phyloP scores from a whole-genome alignment of 768 basidiomycete genomes.

The Myochromella boudieri region DNA sequence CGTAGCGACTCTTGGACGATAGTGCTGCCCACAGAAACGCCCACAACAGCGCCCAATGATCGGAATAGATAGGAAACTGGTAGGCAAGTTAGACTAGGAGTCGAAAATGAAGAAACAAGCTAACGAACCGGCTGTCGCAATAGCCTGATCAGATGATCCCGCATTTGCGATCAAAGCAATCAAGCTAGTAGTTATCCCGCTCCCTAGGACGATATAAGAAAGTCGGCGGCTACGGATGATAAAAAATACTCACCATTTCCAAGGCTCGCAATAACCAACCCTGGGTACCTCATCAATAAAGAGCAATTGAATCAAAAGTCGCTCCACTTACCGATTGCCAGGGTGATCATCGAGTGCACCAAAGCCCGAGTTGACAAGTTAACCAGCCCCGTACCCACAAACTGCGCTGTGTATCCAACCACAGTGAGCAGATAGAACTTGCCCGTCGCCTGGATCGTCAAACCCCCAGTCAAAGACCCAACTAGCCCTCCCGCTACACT shows the following conservation, averaged over 20 bases:
- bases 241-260: conserved; percentile 36
- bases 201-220: conserved; percentile 31
- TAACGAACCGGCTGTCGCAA: conserved; percentile 57
- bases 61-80: conserved; percentile 67
- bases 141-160: conserved; percentile 59
- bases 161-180: conserved; percentile 65
- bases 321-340: conserved; percentile 39
- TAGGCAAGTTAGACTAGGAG: neutral
- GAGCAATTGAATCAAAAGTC: neutral
- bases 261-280: conserved; percentile 32
- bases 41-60: conserved; percentile 58
- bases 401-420: conserved; percentile 34
- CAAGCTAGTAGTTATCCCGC: conserved; percentile 54
- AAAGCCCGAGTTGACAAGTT: conserved; percentile 40
- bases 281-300: conserved; percentile 18
- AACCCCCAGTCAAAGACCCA: conserved; percentile 52
- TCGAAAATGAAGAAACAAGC: neutral
- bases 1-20: conserved; percentile 54
- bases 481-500: conserved; percentile 42
- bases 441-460: conserved; percentile 59
- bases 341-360: conserved; percentile 32
- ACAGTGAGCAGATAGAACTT: conserved; percentile 55
- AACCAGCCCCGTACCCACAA: conserved; percentile 37
- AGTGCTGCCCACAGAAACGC: conserved; percentile 55
- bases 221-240: neutral